Percentiles rank a stretch among this genome's conserved stretches.
These are phyloP conservation scores for Solanum chacoense DNA, from an alignment of 305 asterid genomes.

Conservation along the genomic window DNA sequence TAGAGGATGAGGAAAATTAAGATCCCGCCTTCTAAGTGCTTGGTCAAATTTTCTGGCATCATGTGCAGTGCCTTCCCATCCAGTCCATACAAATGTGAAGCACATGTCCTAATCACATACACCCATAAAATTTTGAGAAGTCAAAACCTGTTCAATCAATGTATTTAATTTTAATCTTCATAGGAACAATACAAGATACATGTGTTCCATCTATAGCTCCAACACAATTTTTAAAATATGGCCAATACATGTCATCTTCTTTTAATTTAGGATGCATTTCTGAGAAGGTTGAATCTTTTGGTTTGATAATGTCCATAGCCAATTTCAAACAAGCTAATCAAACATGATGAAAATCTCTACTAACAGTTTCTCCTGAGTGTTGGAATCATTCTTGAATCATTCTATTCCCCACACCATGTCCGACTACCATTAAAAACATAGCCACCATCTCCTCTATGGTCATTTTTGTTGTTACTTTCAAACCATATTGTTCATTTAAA, in stretches of 20 bases:
- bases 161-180: neutral
- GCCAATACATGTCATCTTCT: neutral
- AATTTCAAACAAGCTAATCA: neutral
- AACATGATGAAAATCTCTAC: neutral
- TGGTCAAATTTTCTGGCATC: neutral
- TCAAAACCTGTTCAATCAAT: neutral
- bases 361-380: neutral
- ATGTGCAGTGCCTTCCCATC: neutral
- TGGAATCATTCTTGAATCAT: neutral
- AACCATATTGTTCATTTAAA: too few species aligned
- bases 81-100: neutral
- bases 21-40: neutral
- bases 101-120: neutral
- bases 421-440: neutral
- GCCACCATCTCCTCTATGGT: neutral
- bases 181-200: neutral
- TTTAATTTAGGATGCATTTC: neutral
- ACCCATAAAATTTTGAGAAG: neutral
- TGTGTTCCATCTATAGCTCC: neutral
- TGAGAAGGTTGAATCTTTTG: neutral
- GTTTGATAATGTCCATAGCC: neutral
- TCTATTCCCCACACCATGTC: neutral
- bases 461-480: too few species aligned
- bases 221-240: too few species aligned
- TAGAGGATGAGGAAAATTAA: neutral